Percentiles rank a stretch among this genome's conserved stretches.
phyloP scores from a whole-genome alignment of 2,329 filamentous ascomycete genomes.

The Fusarium sp. region DNA sequence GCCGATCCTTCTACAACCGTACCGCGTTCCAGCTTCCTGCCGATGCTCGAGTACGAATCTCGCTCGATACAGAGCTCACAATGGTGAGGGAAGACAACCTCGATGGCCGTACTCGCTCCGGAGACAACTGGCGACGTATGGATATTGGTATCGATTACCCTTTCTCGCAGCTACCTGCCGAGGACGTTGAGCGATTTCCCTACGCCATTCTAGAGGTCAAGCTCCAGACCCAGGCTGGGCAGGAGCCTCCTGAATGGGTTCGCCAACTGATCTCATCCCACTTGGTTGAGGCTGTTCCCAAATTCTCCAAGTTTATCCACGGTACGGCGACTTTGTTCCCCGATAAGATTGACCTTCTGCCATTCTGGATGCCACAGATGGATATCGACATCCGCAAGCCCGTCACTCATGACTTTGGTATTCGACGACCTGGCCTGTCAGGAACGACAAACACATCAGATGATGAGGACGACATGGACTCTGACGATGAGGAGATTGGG shows the following conservation, averaged over 20 bases:
- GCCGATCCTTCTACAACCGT: slow-evolving; percentile 96
- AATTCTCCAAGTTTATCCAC: slow-evolving; percentile 99
- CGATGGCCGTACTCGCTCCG: slow-evolving; percentile 79
- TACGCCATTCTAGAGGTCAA: slow-evolving; percentile 98
- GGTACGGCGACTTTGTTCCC: slow-evolving; percentile 91
- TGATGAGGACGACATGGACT: slow-evolving; percentile 77
- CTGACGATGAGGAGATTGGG: slow-evolving; percentile 69
- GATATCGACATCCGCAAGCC: slow-evolving; percentile 97
- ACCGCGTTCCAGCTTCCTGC: slow-evolving; percentile 98
- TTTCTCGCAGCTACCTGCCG: slow-evolving; percentile 86
- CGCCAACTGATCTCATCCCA: slow-evolving; percentile 92
- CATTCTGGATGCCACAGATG: slow-evolving; percentile 99
- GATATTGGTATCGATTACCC: slow-evolving; percentile 98
- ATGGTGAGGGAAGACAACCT: slow-evolving; percentile 97
- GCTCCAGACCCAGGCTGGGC: slow-evolving; percentile 93
- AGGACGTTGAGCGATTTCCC: slow-evolving; percentile 91
- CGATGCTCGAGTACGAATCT: slow-evolving; percentile 95
- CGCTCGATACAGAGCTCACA: slow-evolving; percentile 93
- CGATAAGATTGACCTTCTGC: slow-evolving; percentile 86
- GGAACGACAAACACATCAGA: slow-evolving; percentile 83
- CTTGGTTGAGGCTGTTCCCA: slow-evolving; percentile 97
- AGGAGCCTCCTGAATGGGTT: slow-evolving; percentile 97
- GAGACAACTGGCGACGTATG: slow-evolving; percentile 95
- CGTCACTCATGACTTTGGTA: slow-evolving; percentile 87
- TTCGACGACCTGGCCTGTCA: slow-evolving; percentile 81